Percentiles rank a stretch among this genome's conserved stretches.
These are phyloP conservation scores for Aspergillus pseudotamarii DNA, from an alignment of 2,329 filamentous ascomycete genomes.

Conservation along the genomic window DNA sequence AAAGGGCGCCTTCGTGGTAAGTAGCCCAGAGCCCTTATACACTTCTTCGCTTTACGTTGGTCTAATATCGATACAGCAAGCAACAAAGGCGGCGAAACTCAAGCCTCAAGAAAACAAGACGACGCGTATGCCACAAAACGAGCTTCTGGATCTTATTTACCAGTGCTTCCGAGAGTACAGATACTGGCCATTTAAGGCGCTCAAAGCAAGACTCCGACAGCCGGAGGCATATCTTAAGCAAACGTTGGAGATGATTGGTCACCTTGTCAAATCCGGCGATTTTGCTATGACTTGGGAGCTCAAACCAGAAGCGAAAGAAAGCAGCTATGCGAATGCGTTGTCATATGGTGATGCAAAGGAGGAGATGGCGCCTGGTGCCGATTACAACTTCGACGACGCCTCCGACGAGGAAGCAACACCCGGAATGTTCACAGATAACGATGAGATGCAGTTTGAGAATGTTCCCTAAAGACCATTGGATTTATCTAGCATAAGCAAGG, in stretches of 20 bases:
- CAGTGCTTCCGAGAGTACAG: conserved; percentile 79
- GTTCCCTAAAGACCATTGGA: conserved; percentile 50
- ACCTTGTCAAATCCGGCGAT: conserved; percentile 77
- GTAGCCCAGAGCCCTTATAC: conserved; percentile 18
- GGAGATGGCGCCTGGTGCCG: conserved; percentile 51
- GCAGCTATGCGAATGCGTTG: conserved; percentile 48
- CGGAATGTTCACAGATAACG: conserved; percentile 61
- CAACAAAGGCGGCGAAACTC: conserved; percentile 56
- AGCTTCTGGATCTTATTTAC: conserved; percentile 84
- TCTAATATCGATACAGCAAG: conserved; percentile 41
- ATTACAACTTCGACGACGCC: conserved; percentile 51
- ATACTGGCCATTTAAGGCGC: conserved; percentile 91
- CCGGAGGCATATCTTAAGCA: conserved; percentile 92
- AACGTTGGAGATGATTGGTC: conserved; percentile 78
- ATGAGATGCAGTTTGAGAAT: conserved; percentile 78
- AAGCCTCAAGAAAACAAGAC: conserved; percentile 75
- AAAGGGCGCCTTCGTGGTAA: conserved; percentile 47
- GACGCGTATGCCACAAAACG: conserved; percentile 84
- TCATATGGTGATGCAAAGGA: conserved; percentile 54
- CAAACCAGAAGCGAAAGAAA: conserved; percentile 67
- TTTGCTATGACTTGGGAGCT: conserved; percentile 87
- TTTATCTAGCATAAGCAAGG: conserved; percentile 31
- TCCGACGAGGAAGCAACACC: conserved; percentile 53
- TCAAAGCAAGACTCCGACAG: conserved; percentile 77
- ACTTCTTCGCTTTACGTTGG: background rate